A percentile compares a stretch with the other conserved stretches of the same genome.
These are phyloP conservation scores for Tephrocybe sp. DNA, from an alignment of 768 basidiomycete species.

Conservation along the genomic window DNA sequence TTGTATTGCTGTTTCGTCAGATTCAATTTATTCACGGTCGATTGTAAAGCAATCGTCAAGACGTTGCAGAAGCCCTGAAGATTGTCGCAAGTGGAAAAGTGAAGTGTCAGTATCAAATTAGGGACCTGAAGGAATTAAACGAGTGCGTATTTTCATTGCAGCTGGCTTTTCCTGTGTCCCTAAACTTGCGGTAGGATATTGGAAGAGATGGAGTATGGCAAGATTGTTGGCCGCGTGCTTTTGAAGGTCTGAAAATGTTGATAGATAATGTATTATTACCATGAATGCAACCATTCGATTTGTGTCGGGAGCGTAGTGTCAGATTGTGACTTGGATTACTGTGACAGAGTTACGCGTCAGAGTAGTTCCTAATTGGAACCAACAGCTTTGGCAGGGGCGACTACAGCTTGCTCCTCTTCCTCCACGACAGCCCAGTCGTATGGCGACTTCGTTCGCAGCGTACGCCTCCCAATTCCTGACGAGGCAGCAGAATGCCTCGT, in stretches of 20 bases:
- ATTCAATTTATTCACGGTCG: constrained; percentile 3
- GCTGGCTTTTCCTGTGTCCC: not conserved
- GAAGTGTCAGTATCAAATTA: constrained; percentile 48
- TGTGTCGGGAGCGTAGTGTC: constrained; percentile 1
- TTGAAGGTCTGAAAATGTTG: constrained; percentile 13
- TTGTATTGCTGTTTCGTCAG: not conserved
- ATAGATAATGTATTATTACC: not conserved
- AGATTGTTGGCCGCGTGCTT: constrained; percentile 30
- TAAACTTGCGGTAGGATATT: constrained; percentile 19
- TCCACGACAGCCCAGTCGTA: constrained; percentile 23
- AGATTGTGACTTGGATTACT: constrained; percentile 8
- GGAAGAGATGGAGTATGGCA: constrained; percentile 26
- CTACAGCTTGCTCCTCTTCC: constrained; percentile 9
- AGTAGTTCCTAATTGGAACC: constrained; percentile 16
- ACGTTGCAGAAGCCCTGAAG: constrained; percentile 72
- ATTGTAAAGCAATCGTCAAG: constrained; percentile 62
- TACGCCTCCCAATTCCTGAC: constrained; percentile 83
- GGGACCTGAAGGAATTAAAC: constrained; percentile 46
- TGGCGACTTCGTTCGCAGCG: constrained; percentile 72
- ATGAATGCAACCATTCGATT: not conserved
- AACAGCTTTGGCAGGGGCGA: constrained; percentile 16
- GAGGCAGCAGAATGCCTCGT: constrained; percentile 44
- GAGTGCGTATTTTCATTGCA: constrained; percentile 32
- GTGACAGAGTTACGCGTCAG: constrained; percentile 13
- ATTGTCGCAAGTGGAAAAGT: constrained; percentile 71